phyloP scores from a whole-genome alignment of 352 stramenopile species.

The Saprolegnia parasitica region DNA sequence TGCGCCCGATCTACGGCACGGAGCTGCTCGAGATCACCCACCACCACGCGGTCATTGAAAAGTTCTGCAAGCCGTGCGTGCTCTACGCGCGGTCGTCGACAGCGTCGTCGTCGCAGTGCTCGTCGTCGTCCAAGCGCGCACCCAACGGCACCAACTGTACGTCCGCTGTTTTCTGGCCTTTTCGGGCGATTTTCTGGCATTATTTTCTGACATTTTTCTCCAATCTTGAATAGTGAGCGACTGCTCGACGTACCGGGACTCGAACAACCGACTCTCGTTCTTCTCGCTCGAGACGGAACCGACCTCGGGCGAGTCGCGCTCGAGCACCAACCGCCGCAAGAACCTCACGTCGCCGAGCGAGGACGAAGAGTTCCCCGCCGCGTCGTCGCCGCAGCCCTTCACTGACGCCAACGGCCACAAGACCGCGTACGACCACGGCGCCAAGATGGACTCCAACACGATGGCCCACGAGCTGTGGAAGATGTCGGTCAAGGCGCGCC shows the following conservation, averaged over 20 bases:
- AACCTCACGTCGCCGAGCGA: neutral
- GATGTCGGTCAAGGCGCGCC: slow-evolving; percentile 7
- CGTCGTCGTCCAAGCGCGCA: neutral
- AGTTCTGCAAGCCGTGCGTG: slow-evolving; percentile 21
- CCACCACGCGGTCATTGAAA: slow-evolving; percentile 2
- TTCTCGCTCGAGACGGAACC: neutral
- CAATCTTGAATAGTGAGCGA: neutral
- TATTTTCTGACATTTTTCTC: neutral
- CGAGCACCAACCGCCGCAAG: neutral
- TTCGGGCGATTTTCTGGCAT: neutral
- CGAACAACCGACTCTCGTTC: neutral
- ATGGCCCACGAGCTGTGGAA: slow-evolving; percentile 15
- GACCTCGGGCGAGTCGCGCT: neutral
- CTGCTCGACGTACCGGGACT: neutral
- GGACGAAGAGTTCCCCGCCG: neutral
- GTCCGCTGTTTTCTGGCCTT: neutral
- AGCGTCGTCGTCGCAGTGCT: neutral
- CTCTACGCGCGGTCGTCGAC: neutral
- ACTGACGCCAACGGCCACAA: neutral
- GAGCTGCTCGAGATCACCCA: neutral
- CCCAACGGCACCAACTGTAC: neutral
- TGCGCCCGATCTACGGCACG: slow-evolving; percentile 8
- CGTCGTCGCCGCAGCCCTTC: neutral
- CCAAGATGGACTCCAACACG: neutral
- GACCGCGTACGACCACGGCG: neutral